A percentile compares a stretch with the other conserved stretches of the same genome.
These are phyloP conservation scores for Candida sp. DNA, from an alignment of 1,139 yeast species.

Conservation along the genomic window DNA sequence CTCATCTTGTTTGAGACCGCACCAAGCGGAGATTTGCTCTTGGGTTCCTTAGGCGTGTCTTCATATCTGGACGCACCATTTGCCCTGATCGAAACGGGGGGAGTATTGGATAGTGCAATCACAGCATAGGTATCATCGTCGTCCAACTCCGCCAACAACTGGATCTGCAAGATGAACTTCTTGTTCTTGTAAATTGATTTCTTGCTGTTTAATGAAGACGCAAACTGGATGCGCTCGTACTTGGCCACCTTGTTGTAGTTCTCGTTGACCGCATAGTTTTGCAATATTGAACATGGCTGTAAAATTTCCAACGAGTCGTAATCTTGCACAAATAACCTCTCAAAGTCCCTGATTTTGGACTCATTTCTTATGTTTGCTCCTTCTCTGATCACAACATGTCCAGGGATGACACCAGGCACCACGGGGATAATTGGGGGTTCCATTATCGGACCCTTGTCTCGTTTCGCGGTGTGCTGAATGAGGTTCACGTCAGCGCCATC, in stretches of 20 bases:
- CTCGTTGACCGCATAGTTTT: constrained; percentile 33
- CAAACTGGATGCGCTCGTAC: constrained; percentile 37
- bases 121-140: constrained; percentile 26
- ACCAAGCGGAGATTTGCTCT: neutral
- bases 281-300: constrained; percentile 24
- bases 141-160: constrained; percentile 32
- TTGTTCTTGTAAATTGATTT: constrained; percentile 5
- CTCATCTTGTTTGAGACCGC: neutral
- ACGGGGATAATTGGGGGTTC: constrained; percentile 60
- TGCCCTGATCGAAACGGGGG: constrained; percentile 38
- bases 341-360: constrained; percentile 56
- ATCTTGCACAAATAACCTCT: constrained; percentile 44
- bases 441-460: constrained; percentile 71
- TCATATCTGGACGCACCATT: neutral
- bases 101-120: constrained; percentile 39
- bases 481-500: constrained; percentile 49
- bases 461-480: constrained; percentile 71
- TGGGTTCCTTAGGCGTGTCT: neutral
- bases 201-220: too few species aligned
- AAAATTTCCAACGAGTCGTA: constrained; percentile 7
- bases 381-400: constrained; percentile 36
- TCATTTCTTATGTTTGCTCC: constrained; percentile 45
- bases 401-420: constrained; percentile 43
- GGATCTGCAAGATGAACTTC: constrained; percentile 33
- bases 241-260: constrained; percentile 41